Evolutionary conservation across 1,284 basidiomycete genomes (phyloP).

Genomic region (Ceratobasidium sp.): DNA sequence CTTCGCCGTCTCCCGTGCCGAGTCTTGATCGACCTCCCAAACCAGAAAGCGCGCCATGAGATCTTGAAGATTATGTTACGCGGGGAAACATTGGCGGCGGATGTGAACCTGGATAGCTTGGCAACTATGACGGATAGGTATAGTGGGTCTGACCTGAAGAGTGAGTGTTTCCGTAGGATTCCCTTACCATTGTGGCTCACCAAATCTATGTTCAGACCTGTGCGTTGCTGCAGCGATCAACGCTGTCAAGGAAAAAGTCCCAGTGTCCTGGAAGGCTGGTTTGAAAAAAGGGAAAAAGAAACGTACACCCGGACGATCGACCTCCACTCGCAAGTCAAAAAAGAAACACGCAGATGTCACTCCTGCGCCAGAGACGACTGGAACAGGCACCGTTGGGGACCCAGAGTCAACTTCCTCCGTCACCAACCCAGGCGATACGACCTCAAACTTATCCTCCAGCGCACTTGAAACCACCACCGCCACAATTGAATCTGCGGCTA

Average conservation of each 20-base stretch:
- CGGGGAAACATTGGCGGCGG: conserved; percentile 77
- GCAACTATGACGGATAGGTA: conserved; percentile 86
- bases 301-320: background rate
- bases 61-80: conserved; percentile 54
- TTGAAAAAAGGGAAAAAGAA: background rate
- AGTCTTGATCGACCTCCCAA: conserved; percentile 41
- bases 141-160: conserved; percentile 94
- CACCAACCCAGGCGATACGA: too few species aligned
- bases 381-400: background rate
- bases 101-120: conserved; percentile 74
- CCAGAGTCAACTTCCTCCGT: background rate
- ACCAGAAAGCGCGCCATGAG: conserved; percentile 55
- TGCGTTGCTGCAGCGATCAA: conserved; percentile 91
- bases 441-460: too few species aligned
- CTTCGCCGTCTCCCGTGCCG: conserved; percentile 44
- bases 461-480: too few species aligned
- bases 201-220: conserved; percentile 81
- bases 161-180: conserved; percentile 64
- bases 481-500: conserved; percentile 31
- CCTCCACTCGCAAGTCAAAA: background rate
- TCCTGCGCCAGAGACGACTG: conserved; percentile 5
- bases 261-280: conserved; percentile 75
- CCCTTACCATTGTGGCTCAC: too few species aligned
- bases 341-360: background rate
- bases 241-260: conserved; percentile 85